Evolutionary conservation across 2,329 filamentous ascomycete genomes (phyloP).

Genomic region (Ascochyta fabae): DNA sequence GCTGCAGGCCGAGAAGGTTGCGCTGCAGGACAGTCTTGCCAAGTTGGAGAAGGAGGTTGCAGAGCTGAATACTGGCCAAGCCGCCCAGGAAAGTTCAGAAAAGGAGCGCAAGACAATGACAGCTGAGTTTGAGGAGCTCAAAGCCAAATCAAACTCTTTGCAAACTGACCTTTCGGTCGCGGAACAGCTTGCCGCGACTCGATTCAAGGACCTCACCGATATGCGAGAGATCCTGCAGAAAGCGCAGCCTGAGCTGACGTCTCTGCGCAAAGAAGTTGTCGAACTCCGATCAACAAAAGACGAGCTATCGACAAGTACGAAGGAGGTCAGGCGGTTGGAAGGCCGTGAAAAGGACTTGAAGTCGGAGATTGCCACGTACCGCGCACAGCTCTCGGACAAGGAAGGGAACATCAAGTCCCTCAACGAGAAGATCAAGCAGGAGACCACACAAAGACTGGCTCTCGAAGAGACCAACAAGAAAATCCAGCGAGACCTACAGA

Average conservation of each 20-base stretch:
- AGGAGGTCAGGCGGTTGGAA: conserved; percentile 77
- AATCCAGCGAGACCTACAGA: conserved; percentile 77
- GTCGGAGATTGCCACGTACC: conserved; percentile 72
- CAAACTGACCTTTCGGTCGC: conserved; percentile 86
- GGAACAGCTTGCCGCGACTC: conserved; percentile 81
- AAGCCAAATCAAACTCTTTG: conserved; percentile 70
- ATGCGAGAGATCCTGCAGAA: conserved; percentile 81
- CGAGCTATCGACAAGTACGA: conserved; percentile 68
- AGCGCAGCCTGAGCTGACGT: conserved; percentile 83
- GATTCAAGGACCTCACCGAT: conserved; percentile 87
- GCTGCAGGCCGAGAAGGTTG: conserved; percentile 71
- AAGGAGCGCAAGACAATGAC: conserved; percentile 64
- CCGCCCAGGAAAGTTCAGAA: conserved; percentile 56
- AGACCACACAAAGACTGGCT: conserved; percentile 72
- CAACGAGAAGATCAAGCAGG: conserved; percentile 78
- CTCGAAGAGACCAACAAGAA: conserved; percentile 81
- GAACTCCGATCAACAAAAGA: conserved; percentile 77
- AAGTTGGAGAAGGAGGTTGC: conserved; percentile 75
- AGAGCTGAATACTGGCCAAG: conserved; percentile 58
- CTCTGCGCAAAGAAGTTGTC: conserved; percentile 76
- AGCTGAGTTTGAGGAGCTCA: conserved; percentile 73
- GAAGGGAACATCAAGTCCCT: conserved; percentile 79
- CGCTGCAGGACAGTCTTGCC: conserved; percentile 68
- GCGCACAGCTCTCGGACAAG: conserved; percentile 73
- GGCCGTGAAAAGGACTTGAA: conserved; percentile 81